A percentile compares a stretch with the other conserved stretches of the same genome.
Conservation (phyloP, 192 early-diverging fungal genomes). For the Coemansia reversa region DNA sequence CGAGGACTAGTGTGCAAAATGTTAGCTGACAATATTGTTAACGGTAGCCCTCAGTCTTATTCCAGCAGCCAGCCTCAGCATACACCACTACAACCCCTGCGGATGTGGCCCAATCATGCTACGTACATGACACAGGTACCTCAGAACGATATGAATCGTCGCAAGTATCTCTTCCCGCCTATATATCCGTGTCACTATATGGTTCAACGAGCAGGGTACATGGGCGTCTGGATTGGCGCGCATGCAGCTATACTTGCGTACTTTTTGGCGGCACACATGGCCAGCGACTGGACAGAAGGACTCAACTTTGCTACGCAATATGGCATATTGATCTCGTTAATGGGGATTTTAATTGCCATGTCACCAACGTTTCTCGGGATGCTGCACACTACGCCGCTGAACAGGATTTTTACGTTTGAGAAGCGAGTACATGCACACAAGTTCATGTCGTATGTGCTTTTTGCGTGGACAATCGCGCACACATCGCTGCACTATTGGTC, state of each 20-base stretch:
- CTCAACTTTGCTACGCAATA: conserved; percentile 48
- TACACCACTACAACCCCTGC: not conserved
- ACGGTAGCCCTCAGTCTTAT: not conserved
- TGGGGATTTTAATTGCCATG: conserved; percentile 58
- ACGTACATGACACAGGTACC: conserved; percentile 6
- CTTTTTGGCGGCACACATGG: conserved; percentile 27
- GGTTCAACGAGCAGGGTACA: conserved; percentile 49
- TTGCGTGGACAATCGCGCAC: conserved; percentile 69
- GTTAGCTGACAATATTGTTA: too few species aligned
- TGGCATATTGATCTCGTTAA: conserved; percentile 47
- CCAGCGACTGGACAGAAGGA: conserved; percentile 40
- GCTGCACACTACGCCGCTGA: conserved; percentile 59
- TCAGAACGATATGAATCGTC: conserved; percentile 21
- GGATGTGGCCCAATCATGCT: not conserved
- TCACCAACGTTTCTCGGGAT: conserved; percentile 71
- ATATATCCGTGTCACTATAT: conserved; percentile 56
- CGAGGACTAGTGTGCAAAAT: too few species aligned
- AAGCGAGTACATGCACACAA: conserved; percentile 76
- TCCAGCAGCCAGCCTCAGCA: conserved; percentile 4
- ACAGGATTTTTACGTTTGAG: conserved; percentile 66
- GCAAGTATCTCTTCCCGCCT: conserved; percentile 41
- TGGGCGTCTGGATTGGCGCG: conserved; percentile 44
- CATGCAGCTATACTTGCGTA: conserved; percentile 42
- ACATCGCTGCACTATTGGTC: conserved; percentile 53
- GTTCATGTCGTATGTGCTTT: conserved; percentile 64